Base-by-base conservation (phyloP, 495 filamentous ascomycete genomes). In the Talaromyces proteolyticus region DNA sequence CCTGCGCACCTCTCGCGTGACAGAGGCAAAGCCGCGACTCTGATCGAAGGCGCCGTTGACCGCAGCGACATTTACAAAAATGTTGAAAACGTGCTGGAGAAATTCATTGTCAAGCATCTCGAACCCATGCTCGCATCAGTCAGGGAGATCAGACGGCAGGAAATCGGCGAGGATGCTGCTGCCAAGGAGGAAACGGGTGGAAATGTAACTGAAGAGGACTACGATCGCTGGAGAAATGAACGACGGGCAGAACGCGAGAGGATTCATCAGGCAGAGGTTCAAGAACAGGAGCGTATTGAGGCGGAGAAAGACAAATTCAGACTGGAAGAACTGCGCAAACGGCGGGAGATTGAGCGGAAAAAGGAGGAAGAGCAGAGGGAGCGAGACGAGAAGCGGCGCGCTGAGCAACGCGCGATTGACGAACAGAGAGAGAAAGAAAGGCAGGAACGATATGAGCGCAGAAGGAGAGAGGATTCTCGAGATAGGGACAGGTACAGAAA, bases 1-100 rank as follows among this genome's bases (percentile, higher is more conserved):
- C 81, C 89, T 0, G 70, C 71, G 40, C 75, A 92, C 23, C 78
- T 95, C 1, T 85, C 88, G 5, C 77, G 88, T 8, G 88, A 92
- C 51, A 81, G 87, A 6, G 74, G 82, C 18, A 90, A 92, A 68
- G 88, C 89, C 26, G 87, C 86, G 18, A 80, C 87, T 4, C 74
- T 96, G 17, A 86, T 96, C 42, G 89, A 95, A 63, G 91, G 91
- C 40, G 89, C 88, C 0, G 84, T 89, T 23, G 89, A 94, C 55
- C 82, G 91, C 40, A 84, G 80, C 46, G 85, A 86, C 47, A 80
- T 93, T 38, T 96, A 94, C 67, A 84, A 87, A 51, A 79, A 74
- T 43, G 87, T 85, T 4, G 79, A 89, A 52, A 69, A 71, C 1
- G 76, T 81, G 20, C 75, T 96, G 24, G 78, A 89, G 57, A 62